phyloP scores from a whole-genome alignment of 139 green algal genomes.

The Auxenochlorella protothecoides region DNA sequence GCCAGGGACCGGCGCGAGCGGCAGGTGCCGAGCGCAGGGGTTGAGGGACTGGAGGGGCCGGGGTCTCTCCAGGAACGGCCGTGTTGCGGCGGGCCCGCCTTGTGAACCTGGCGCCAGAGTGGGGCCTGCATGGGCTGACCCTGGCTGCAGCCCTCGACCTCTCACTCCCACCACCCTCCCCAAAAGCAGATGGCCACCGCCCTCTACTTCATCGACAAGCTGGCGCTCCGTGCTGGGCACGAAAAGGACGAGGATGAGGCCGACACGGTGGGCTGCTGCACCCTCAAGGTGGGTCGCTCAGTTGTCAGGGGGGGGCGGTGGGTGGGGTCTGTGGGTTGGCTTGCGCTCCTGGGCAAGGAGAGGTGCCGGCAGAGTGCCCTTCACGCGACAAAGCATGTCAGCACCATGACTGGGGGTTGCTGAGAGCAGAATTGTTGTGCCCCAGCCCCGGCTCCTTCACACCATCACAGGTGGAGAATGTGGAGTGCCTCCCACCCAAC shows the following conservation, averaged over 20 bases:
- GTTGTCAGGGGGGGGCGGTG: not conserved
- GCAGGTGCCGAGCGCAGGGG: constrained; percentile 35
- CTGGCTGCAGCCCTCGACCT: not conserved
- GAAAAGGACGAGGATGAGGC: constrained; percentile 98
- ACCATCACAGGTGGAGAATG: constrained; percentile 62
- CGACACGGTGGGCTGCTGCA: constrained; percentile 97
- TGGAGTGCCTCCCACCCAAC: constrained; percentile 53
- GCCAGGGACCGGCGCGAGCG: constrained; percentile 36
- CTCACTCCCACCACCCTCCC: not conserved
- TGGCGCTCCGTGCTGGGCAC: constrained; percentile 95
- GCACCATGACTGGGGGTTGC: too few species aligned
- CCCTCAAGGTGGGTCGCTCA: constrained; percentile 67
- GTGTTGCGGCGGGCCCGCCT: too few species aligned
- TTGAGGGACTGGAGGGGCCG: not conserved
- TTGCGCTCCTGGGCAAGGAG: too few species aligned
- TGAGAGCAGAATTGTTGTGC: too few species aligned
- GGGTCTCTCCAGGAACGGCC: not conserved
- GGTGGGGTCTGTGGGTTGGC: too few species aligned
- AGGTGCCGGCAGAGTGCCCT: too few species aligned
- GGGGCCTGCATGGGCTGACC: too few species aligned
- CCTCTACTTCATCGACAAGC: constrained; percentile 96
- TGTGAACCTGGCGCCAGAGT: too few species aligned
- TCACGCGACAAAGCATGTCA: too few species aligned
- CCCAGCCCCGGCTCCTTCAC: too few species aligned
- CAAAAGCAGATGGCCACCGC: constrained; percentile 83